Evolutionary conservation across 345 rosid genomes (phyloP), one percentile per base, ranked within the genome.

Genomic region (Acer saccharum): DNA sequence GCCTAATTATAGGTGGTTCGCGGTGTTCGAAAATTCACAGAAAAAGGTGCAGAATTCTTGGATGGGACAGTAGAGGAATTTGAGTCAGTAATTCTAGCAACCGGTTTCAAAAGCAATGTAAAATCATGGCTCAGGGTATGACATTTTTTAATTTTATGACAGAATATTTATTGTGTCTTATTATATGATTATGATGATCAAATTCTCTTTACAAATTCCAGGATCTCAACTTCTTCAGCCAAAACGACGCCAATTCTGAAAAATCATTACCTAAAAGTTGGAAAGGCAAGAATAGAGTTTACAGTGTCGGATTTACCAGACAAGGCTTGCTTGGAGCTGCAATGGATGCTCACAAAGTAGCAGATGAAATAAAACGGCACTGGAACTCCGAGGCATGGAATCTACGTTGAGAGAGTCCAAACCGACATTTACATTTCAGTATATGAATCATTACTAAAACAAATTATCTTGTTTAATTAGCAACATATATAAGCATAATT

Each of bases 61-160:
- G 85, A 88, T 68, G 89, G 90, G 54, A 78, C 46, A 23, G 81
- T 79, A 35, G 48, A 77, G 81, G 85, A 86, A 67, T 88, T 80
- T 35, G 87, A 82, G 44, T 65, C 86, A 21, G 83, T 82, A 60
- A 82, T 88, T 70, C 61, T 84, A 64, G 90, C 90, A 44, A 88
- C 90, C 16, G 90, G 89, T 39, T 88, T 82, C 74, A 86, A 77
- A 84, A 84, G 83, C 84, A 88, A 82, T 39, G 86, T 81, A 17
- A 63, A 81, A 25, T 78, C 82, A 39, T 88, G 90, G 90, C 84
- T 88, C 46, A 81, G 79, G 87, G 90, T 83, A 74, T 8, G 35
- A 13, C 41, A 64, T 4, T 10, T 46, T 46, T 46, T 7, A 10
- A 46, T 46, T 11, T 46, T 14, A 46, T 35, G 39, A 35, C 50